Percentiles rank a stretch among this genome's conserved stretches.
phyloP scores from a whole-genome alignment of 164 flowering plant genomes.

The Annona squamosa region DNA sequence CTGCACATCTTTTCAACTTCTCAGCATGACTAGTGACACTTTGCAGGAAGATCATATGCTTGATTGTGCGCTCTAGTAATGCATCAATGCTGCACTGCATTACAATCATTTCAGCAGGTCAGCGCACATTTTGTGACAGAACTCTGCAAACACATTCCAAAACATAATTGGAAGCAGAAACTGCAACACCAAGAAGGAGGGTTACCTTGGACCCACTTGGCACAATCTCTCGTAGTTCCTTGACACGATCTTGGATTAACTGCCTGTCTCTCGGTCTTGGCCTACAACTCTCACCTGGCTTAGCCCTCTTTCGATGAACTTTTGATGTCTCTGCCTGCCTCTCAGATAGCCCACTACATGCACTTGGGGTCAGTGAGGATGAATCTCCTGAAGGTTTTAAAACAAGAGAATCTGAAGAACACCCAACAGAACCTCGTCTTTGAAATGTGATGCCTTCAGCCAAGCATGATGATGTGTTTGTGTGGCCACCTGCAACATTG shows the following conservation, averaged over 20 bases:
- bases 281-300: slow-evolving; percentile 33
- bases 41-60: slow-evolving; percentile 70
- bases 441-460: not conserved
- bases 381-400: slow-evolving; percentile 23
- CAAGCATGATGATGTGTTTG: not conserved
- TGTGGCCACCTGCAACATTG: slow-evolving; percentile 1
- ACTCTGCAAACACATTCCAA: not conserved
- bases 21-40: slow-evolving; percentile 57
- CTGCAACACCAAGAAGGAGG: not conserved
- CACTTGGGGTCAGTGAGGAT: slow-evolving; percentile 27
- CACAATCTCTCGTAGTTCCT: slow-evolving; percentile 74
- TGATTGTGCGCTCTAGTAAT: slow-evolving; percentile 61
- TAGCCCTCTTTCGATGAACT: slow-evolving; percentile 34
- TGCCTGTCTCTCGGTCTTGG: slow-evolving; percentile 91
- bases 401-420: not conserved
- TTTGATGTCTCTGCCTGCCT: slow-evolving; percentile 28
- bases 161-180: no score
- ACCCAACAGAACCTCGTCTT: slow-evolving; percentile 1
- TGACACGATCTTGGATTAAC: slow-evolving; percentile 80
- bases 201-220: slow-evolving; percentile 71
- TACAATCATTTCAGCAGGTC: slow-evolving; percentile 4
- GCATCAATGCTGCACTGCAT: slow-evolving; percentile 92
- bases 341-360: slow-evolving; percentile 16
- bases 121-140: not conserved
- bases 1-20: slow-evolving; percentile 37